These are phyloP conservation scores for Leccinum cinnamomeum DNA, from an alignment of 1,284 basidiomycete species.

Conservation along the genomic window DNA sequence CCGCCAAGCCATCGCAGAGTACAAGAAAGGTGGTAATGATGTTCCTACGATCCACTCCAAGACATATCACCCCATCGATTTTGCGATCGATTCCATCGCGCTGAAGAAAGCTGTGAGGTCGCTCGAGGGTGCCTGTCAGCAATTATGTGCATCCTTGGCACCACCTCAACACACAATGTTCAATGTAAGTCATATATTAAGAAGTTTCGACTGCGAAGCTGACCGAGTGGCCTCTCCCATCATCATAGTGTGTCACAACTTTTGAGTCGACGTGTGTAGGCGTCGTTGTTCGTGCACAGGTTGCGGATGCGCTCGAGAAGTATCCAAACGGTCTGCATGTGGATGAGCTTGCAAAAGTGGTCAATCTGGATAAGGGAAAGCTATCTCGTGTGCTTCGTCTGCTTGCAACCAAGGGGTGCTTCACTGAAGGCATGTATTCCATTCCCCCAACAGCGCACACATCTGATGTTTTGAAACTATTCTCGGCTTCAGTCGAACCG, in stretches of 20 bases:
- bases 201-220: background rate
- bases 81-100: background rate
- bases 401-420: conserved; percentile 36
- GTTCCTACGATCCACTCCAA: background rate
- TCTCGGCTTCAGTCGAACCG: conserved; percentile 16
- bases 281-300: conserved; percentile 23
- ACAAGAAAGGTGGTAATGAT: background rate
- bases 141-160: background rate
- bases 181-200: background rate
- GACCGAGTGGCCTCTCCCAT: background rate
- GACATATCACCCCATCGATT: background rate
- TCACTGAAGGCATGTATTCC: conserved; percentile 27
- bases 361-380: conserved; percentile 30
- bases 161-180: background rate
- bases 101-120: background rate
- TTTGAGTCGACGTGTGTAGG: conserved; percentile 30
- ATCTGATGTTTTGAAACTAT: background rate
- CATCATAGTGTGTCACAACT: background rate
- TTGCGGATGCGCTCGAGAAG: conserved; percentile 27
- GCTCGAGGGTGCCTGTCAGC: background rate
- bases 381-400: conserved; percentile 35
- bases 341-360: conserved; percentile 23
- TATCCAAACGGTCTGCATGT: conserved; percentile 31
- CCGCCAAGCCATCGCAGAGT: background rate
- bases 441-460: background rate